Evolutionary conservation across 345 rosid genomes (phyloP), one percentile per base, ranked within the genome.

Genomic region (Gossypium arboreum): DNA sequence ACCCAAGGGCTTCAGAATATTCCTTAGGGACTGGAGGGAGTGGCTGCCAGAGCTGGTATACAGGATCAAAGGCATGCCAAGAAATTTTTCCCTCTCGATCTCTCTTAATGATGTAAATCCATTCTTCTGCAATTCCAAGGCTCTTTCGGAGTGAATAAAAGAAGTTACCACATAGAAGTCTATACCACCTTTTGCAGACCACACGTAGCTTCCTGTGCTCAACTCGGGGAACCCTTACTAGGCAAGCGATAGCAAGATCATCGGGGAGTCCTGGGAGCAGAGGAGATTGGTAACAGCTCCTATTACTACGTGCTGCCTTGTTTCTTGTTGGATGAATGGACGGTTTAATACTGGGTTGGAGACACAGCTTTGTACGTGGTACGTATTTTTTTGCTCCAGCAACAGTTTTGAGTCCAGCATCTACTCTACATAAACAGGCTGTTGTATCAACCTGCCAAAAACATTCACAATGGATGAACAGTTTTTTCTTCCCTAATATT

Each of bases 231-330:
- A 90, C 95, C 29, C 91, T 81, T 65, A 90, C 87, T n/a, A 90
- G 83, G 84, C 95, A 90, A n/a, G 95, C 92, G 34, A 90, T 87
- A 56, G 95, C 95, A 65, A 90, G 95, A 83, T 88, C 95, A 77
- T 90, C 92, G 0, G 95, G 92, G 25, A 90, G 92, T 60, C 92
- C 92, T 0, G 92, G 95, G 75, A 90, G 88, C 78, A 90, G 78
- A 70, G 92, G 95, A 67, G 88, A 87, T 69, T 86, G 92, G 79
- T 86, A 85, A 70, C 89, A 72, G 78, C 75, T 90, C 79, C 91
- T 81, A 77, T 87, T 87, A 59, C 92, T 81, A 16, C 90, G 87
- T 9, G 86, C 54, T 4, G 88, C 83, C 79, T 83, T 88, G 77
- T 48, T 81, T 74, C 88, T 84, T 24, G 91, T 82, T 25, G 92